Evolutionary conservation across 441 rosid genomes (phyloP), one percentile per base, ranked within the genome.

Genomic region (Gossypium trilobum): DNA sequence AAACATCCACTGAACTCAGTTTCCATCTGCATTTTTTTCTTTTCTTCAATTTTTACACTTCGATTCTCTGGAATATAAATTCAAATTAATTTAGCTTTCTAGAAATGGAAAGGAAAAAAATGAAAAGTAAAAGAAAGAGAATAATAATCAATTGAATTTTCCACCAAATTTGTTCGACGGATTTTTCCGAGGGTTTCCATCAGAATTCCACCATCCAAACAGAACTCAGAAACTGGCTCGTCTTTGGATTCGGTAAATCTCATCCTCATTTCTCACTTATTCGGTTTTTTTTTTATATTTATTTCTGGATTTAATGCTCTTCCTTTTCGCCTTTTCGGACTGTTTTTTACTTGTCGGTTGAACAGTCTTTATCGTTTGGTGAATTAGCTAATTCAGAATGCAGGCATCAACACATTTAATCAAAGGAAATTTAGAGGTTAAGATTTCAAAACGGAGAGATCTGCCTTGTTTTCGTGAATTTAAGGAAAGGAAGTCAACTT

Each of bases 331-430:
- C 20, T 29, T 10, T 5, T 73, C 63, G 73, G 11, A 33, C 23
- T 58, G 52, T 17, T 44, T 77, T 39, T 76, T 78, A 74, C 83
- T 82, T 69, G 46, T 68, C 0, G 20, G 64, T 36, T 68, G 13
- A 54, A 25, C 79, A 57, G 74, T 80, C 73, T 10, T 67, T 27
- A 22, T 65, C 33, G 3, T 48, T 51, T 10, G 61, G 72, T 52
- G 73, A 61, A 67, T 68, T 54, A 77, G 74, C 27, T 19, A 62
- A 39, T 57, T 71, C 36, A 82, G 64, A 77, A 91, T 91, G 97
- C 95, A 85, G 65, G 79, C 89, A 70, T 85, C 93, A 50, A 75
- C 85, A 73, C 76, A 70, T 42, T 77, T 87, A 1, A 74, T 82
- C 56, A 84, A 76, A 79, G 82, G 80, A 39, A 78, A 79, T 77